Evolutionary conservation across 495 filamentous ascomycete genomes (phyloP).

Genomic region (Daldinia bambusicola): DNA sequence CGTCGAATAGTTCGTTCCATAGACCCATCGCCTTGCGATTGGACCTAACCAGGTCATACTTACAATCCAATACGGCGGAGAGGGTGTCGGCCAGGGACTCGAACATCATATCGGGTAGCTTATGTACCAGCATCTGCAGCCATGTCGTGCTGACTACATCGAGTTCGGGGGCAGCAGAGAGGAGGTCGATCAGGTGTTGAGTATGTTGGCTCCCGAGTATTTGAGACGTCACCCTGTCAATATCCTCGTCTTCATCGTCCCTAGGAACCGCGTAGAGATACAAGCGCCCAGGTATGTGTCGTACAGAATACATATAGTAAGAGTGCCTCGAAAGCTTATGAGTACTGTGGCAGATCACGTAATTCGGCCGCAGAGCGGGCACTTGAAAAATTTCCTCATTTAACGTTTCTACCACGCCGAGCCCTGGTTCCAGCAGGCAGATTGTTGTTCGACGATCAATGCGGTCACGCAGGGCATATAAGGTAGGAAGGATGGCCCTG

Average conservation of each 20-base stretch:
- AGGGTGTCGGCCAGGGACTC: conserved; percentile 80
- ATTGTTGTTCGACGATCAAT: conserved; percentile 79
- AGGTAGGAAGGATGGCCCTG: conserved; percentile 62
- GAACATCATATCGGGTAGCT: conserved; percentile 81
- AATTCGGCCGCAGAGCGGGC: conserved; percentile 71
- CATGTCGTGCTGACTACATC: conserved; percentile 42
- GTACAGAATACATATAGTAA: conserved; percentile 60
- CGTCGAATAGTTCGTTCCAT: conserved; percentile 72
- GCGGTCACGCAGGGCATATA: conserved; percentile 69
- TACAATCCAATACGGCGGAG: conserved; percentile 75
- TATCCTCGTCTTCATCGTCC: conserved; percentile 15
- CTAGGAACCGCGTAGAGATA: conserved; percentile 31
- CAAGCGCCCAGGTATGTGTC: conserved; percentile 22
- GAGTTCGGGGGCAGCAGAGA: conserved; percentile 47
- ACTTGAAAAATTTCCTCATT: conserved; percentile 75
- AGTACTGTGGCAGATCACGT: conserved; percentile 76
- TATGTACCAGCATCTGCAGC: conserved; percentile 46
- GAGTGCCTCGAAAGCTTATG: conserved; percentile 64
- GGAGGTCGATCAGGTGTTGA: conserved; percentile 45
- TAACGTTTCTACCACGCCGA: conserved; percentile 81
- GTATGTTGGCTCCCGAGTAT: conserved; percentile 40
- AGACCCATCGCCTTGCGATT: conserved; percentile 69
- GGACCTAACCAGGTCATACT: conserved; percentile 73
- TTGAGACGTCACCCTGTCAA: conserved; percentile 29
- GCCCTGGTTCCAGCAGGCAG: conserved; percentile 81